phyloP scores from a whole-genome alignment of 1,284 basidiomycete genomes.

The Ganoderma multipileum region DNA sequence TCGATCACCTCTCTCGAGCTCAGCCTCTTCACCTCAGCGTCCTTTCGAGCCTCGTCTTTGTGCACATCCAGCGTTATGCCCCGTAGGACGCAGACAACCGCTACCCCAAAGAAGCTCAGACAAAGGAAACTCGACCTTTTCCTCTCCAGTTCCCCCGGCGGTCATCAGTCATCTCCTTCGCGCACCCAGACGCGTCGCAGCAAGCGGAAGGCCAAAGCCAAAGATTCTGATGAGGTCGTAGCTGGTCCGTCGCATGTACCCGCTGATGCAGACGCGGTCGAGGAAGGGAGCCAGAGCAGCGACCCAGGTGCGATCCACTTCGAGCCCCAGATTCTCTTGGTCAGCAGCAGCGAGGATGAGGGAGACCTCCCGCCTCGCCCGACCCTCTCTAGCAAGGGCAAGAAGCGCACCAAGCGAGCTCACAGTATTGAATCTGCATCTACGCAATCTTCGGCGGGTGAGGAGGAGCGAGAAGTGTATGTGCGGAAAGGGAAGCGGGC shows the following conservation, averaged over 20 bases:
- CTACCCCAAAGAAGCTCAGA: conserved; percentile 31
- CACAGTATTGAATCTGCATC: conserved; percentile 26
- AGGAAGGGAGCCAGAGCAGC: conserved; percentile 43
- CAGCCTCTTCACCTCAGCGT: neutral
- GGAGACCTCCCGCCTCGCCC: conserved; percentile 43
- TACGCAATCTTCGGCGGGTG: conserved; percentile 12
- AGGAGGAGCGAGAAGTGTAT: conserved; percentile 28
- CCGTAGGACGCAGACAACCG: conserved; percentile 17
- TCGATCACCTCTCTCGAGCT: neutral
- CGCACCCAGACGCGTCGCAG: conserved; percentile 6
- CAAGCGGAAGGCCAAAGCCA: conserved; percentile 3
- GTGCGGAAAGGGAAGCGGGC: conserved; percentile 36
- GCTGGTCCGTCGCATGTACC: conserved; percentile 5
- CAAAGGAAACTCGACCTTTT: conserved; percentile 43
- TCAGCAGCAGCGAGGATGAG: conserved; percentile 41
- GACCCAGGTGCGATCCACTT: conserved; percentile 60
- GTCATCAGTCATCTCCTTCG: conserved; percentile 16
- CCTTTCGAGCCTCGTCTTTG: neutral
- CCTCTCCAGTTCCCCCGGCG: conserved; percentile 36
- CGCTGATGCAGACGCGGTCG: conserved; percentile 23
- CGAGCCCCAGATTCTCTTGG: conserved; percentile 43
- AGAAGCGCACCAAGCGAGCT: conserved; percentile 30
- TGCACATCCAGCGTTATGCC: conserved; percentile 22
- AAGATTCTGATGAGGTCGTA: neutral
- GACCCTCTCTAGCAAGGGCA: conserved; percentile 39